Conservation (phyloP, 2,329 filamentous ascomycete genomes). For the Alternaria arbusti region DNA sequence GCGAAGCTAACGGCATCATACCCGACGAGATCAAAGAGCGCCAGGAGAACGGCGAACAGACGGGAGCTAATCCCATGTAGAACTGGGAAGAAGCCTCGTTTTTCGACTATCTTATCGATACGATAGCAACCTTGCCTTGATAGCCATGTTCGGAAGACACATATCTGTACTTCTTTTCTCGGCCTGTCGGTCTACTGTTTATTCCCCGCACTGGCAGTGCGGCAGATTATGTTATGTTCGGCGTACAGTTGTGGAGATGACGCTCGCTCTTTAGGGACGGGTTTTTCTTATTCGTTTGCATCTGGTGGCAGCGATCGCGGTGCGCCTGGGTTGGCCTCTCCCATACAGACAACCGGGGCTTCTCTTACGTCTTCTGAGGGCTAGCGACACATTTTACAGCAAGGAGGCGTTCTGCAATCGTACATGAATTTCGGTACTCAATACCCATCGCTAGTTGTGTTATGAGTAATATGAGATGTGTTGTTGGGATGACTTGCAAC, state of each 20-base stretch:
- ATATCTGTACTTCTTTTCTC: slow-evolving; percentile 9
- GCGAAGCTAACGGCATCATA: slow-evolving; percentile 49
- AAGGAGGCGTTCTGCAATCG: slow-evolving; percentile 8
- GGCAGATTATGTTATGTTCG: slow-evolving; percentile 12
- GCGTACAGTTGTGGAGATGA: slow-evolving; percentile 29
- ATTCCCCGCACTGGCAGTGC: slow-evolving; percentile 7
- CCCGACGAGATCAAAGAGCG: slow-evolving; percentile 51
- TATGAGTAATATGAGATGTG: not conserved
- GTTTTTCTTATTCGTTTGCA: slow-evolving; percentile 17
- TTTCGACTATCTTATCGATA: not conserved
- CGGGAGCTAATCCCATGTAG: slow-evolving; percentile 39
- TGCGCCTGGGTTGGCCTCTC: slow-evolving; percentile 16
- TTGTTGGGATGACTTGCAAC: not conserved
- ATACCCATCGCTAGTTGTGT: not conserved
- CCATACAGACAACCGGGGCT: slow-evolving; percentile 12
- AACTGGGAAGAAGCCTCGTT: not conserved
- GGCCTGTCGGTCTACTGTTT: not conserved
- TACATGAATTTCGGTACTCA: slow-evolving; percentile 11
- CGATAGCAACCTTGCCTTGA: slow-evolving; percentile 10
- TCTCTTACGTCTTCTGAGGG: slow-evolving; percentile 3
- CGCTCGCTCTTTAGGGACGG: slow-evolving; percentile 27
- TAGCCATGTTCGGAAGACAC: slow-evolving; percentile 9
- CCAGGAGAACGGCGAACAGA: slow-evolving; percentile 47
- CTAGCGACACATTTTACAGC: slow-evolving; percentile 15
- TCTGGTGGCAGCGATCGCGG: slow-evolving; percentile 17